Conservation (phyloP, 768 basidiomycete genomes). For the Krasilnikovozyma curviuscula region DNA sequence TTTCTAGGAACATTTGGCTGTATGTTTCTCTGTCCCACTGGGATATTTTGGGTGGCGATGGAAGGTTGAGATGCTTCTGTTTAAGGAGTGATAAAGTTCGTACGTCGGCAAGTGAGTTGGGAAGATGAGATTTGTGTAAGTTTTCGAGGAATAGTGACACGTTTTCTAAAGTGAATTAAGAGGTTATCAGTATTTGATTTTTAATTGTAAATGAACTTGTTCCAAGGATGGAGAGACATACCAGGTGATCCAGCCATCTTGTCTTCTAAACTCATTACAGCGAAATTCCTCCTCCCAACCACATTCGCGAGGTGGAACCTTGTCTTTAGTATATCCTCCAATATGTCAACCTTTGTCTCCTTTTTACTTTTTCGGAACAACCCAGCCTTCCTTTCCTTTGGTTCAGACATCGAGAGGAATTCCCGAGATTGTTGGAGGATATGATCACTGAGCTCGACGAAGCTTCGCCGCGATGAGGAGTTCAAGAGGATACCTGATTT, state of each 20-base stretch:
- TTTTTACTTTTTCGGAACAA: slow-evolving; percentile 80
- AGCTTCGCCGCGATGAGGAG: slow-evolving; percentile 50
- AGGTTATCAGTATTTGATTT: too few species aligned
- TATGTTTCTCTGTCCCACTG: slow-evolving; percentile 98
- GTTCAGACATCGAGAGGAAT: slow-evolving; percentile 45
- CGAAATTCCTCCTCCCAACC: slow-evolving; percentile 70
- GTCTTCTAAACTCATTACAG: slow-evolving; percentile 66
- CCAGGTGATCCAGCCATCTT: slow-evolving; percentile 96
- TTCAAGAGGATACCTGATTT: slow-evolving; percentile 88
- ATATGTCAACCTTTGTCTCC: slow-evolving; percentile 50
- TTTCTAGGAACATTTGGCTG: slow-evolving; percentile 29
- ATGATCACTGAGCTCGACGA: slow-evolving; percentile 75
- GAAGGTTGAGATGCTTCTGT: slow-evolving; percentile 40
- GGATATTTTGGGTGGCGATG: slow-evolving; percentile 39
- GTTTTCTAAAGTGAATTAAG: slow-evolving; percentile 37
- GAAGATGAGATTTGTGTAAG: slow-evolving; percentile 56
- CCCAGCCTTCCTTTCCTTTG: slow-evolving; percentile 71
- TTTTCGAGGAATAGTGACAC: slow-evolving; percentile 69
- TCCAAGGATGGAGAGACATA: slow-evolving; percentile 24
- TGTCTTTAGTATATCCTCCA: slow-evolving; percentile 56
- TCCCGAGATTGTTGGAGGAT: slow-evolving; percentile 70
- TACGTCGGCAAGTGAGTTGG: slow-evolving; percentile 56
- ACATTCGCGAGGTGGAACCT: slow-evolving; percentile 66
- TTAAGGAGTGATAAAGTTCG: slow-evolving; percentile 42
- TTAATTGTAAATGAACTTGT: neutral